These are phyloP conservation scores for Toxicodendron radicans DNA, from an alignment of 345 rosid genomes.

Conservation along the genomic window DNA sequence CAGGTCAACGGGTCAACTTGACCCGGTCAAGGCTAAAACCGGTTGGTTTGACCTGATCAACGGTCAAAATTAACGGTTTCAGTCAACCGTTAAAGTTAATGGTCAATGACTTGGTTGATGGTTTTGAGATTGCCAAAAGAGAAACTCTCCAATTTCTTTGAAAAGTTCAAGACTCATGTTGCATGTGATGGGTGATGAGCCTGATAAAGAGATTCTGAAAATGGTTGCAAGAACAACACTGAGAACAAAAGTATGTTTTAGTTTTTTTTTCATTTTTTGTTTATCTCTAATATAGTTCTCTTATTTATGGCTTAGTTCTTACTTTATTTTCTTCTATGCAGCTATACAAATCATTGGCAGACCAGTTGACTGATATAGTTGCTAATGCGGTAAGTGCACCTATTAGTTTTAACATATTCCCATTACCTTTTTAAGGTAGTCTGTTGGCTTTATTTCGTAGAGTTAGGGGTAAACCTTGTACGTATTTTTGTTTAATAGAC, in stretches of 20 bases:
- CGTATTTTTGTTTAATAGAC: slow-evolving; percentile 1
- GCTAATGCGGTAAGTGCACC: slow-evolving; percentile 67
- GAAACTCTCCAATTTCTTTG: slow-evolving; percentile 93
- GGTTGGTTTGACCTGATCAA: no score
- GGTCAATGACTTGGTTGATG: slow-evolving; percentile 99
- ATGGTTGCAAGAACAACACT: slow-evolving; percentile 97
- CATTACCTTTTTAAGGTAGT: background rate
- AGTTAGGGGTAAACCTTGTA: background rate
- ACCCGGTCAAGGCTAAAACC: no score
- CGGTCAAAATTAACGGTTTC: no score
- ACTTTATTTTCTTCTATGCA: slow-evolving; percentile 31
- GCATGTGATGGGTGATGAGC: slow-evolving; percentile 93
- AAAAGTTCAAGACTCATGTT: slow-evolving; percentile 89
- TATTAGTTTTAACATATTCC: background rate
- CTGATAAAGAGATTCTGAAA: slow-evolving; percentile 89
- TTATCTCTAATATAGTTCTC: background rate
- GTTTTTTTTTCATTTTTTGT: background rate
- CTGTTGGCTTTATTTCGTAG: background rate
- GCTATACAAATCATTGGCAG: slow-evolving; percentile 90
- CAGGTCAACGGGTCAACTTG: no score
- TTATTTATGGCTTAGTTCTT: background rate
- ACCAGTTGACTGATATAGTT: slow-evolving; percentile 88
- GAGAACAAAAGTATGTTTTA: slow-evolving; percentile 74
- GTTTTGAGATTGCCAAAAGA: slow-evolving; percentile 92
- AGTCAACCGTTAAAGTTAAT: no score